Percentiles rank a stretch among this genome's conserved stretches.
phyloP scores from a whole-genome alignment of 2,329 filamentous ascomycete species.

The Monilinia vaccinii-corymbosi region DNA sequence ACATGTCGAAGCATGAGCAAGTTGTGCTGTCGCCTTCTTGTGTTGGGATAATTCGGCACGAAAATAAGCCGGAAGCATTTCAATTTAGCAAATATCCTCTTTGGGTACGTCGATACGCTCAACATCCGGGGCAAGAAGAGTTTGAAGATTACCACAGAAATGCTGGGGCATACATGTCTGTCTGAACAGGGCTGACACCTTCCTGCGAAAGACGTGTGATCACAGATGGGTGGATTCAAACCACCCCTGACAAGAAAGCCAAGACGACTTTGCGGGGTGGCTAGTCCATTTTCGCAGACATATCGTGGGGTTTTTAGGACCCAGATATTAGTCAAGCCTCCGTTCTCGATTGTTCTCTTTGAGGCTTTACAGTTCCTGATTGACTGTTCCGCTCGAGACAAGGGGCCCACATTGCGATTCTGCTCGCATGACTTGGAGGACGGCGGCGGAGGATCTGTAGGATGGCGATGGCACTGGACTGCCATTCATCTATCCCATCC shows the following conservation, averaged over 20 bases:
- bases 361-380: neutral
- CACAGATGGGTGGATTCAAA: neutral
- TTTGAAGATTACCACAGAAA: neutral
- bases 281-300: neutral
- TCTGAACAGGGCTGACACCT: neutral
- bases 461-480: neutral
- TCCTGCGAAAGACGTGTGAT: neutral
- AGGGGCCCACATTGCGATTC: neutral
- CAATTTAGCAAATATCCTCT: neutral
- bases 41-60: conserved; percentile 1
- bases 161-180: neutral
- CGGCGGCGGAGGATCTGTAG: neutral
- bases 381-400: neutral
- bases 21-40: neutral
- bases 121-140: neutral
- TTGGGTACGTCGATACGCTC: neutral
- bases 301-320: neutral
- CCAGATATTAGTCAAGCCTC: neutral
- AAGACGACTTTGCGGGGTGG: neutral
- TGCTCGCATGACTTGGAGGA: neutral
- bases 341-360: neutral
- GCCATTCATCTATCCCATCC: neutral
- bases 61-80: conserved; percentile 10
- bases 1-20: neutral
- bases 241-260: neutral